phyloP scores from a whole-genome alignment of 768 basidiomycete species.

The Boletus vermiculosoides region DNA sequence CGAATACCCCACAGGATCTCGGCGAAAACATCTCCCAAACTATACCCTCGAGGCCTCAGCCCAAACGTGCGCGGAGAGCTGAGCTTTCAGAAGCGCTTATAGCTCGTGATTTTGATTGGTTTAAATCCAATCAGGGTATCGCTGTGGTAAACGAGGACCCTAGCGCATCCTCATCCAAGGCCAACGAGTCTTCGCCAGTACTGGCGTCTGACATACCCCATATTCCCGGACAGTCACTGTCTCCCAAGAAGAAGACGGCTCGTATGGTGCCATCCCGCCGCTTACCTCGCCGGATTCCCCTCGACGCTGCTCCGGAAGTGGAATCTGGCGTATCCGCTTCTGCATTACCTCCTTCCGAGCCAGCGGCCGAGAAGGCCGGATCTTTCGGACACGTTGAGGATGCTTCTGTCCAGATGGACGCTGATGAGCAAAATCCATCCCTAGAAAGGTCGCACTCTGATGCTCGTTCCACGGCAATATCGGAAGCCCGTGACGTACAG shows the following conservation, averaged over 20 bases:
- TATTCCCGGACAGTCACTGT: neutral
- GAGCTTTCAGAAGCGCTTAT: constrained; percentile 25
- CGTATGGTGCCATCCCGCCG: constrained; percentile 27
- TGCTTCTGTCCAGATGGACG: neutral
- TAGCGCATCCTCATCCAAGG: neutral
- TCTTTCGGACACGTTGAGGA: neutral
- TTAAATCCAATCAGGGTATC: constrained; percentile 16
- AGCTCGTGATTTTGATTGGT: constrained; percentile 33
- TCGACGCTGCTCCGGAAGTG: neutral
- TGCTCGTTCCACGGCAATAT: neutral
- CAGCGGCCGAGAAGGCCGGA: neutral
- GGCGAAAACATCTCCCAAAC: neutral
- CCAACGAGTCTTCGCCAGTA: neutral
- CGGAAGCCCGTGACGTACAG: neutral
- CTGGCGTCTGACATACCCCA: neutral
- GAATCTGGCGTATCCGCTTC: neutral
- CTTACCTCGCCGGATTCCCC: constrained; percentile 19
- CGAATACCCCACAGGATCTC: neutral
- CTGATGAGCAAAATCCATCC: neutral
- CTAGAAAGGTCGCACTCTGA: neutral
- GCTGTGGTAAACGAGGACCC: neutral
- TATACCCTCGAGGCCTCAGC: constrained; percentile 22
- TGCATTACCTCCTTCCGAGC: neutral
- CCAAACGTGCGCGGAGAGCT: constrained; percentile 24
- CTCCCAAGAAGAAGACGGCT: constrained; percentile 22